phyloP scores from a whole-genome alignment of 2,329 filamentous ascomycete species.

The Sporothrix sp. region DNA sequence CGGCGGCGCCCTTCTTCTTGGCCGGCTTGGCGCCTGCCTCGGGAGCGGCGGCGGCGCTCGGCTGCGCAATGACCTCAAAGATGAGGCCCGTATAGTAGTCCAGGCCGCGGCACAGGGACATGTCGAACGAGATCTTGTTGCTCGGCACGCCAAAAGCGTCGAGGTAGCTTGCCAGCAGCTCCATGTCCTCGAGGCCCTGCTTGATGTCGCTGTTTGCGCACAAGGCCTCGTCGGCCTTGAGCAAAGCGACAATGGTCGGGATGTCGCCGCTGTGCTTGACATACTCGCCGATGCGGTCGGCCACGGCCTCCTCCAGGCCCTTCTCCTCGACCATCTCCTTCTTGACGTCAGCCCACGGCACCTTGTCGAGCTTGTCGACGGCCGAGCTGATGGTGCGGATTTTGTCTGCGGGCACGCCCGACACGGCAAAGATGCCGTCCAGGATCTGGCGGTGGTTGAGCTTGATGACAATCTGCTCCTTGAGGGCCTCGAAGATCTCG shows the following conservation, averaged over 20 bases:
- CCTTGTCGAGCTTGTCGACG: conserved; percentile 91
- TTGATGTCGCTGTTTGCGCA: conserved; percentile 64
- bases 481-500: conserved; percentile 73
- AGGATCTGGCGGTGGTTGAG: conserved; percentile 92
- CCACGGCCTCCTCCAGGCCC: conserved; percentile 63
- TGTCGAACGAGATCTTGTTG: conserved; percentile 73
- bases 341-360: conserved; percentile 79
- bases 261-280: conserved; percentile 35
- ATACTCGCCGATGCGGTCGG: conserved; percentile 79
- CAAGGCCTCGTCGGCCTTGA: conserved; percentile 59
- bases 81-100: conserved; percentile 62
- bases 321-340: conserved; percentile 93
- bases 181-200: conserved; percentile 72
- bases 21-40: conserved; percentile 19
- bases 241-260: conserved; percentile 59
- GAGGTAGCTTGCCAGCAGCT: conserved; percentile 70
- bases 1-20: conserved; percentile 11
- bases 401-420: conserved; percentile 78
- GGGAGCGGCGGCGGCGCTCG: conserved; percentile 23
- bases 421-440: conserved; percentile 84
- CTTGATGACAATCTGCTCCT: conserved; percentile 70
- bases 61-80: conserved; percentile 56
- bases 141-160: conserved; percentile 60
- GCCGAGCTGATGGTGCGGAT: conserved; percentile 83
- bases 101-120: conserved; percentile 71